A percentile compares a stretch with the other conserved stretches of the same genome.
Conservation (phyloP, 1,284 basidiomycete genomes). For the Ceratobasidium sp. region DNA sequence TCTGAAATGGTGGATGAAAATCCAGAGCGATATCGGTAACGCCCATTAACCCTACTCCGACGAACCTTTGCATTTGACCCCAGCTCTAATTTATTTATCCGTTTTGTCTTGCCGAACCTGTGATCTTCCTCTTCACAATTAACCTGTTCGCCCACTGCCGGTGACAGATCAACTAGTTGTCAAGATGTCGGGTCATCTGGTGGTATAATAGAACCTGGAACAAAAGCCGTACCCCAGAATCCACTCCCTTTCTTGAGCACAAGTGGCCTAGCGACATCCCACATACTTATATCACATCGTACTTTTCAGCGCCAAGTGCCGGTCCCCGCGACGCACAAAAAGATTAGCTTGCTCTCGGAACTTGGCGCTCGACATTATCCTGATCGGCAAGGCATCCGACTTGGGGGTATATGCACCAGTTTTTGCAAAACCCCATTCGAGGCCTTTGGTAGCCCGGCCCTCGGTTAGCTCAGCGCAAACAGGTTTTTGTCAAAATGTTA, state of each 20-base stretch:
- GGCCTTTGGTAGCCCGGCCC: background rate
- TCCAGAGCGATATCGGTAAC: background rate
- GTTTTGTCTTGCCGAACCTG: background rate
- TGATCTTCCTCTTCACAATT: background rate
- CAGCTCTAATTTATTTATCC: background rate
- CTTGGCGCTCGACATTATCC: background rate
- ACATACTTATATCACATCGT: conserved; percentile 26
- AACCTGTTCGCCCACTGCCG: background rate
- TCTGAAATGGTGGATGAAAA: conserved; percentile 49
- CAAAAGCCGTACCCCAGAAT: conserved; percentile 3
- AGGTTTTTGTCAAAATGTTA: background rate
- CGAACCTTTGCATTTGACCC: background rate
- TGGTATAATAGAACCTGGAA: conserved; percentile 13
- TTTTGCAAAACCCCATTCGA: background rate
- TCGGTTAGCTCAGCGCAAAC: background rate
- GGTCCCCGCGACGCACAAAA: background rate
- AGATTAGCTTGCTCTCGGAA: background rate
- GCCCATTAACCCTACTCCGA: background rate
- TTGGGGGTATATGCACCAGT: background rate
- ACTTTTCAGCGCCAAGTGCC: background rate
- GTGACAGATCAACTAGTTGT: background rate
- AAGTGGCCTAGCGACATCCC: conserved; percentile 16
- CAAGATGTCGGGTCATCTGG: conserved; percentile 1
- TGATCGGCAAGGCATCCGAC: background rate
- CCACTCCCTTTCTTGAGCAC: conserved; percentile 17